A percentile compares a stretch with the other conserved stretches of the same genome.
phyloP scores from a whole-genome alignment of 2,329 filamentous ascomycete genomes.

The Incumbomyces delicatus region DNA sequence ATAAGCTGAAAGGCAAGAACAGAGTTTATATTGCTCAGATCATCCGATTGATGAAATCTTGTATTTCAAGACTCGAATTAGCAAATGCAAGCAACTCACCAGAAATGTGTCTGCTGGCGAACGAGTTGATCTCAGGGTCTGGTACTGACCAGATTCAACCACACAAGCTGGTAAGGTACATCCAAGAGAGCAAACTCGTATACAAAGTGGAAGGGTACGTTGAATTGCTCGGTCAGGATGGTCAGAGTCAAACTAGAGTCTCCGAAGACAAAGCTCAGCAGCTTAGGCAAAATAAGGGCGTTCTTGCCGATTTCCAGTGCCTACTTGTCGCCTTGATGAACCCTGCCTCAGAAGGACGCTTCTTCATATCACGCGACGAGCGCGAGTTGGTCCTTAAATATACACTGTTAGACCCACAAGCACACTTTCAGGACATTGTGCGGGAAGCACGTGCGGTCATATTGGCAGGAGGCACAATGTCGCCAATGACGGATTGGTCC shows the following conservation, averaged over 20 bases:
- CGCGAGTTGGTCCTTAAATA: slow-evolving; percentile 60
- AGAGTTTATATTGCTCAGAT: slow-evolving; percentile 83
- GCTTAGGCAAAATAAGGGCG: slow-evolving; percentile 19
- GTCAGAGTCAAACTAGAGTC: slow-evolving; percentile 12
- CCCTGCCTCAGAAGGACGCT: slow-evolving; percentile 57
- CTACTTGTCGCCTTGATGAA: slow-evolving; percentile 80
- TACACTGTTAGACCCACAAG: slow-evolving; percentile 78
- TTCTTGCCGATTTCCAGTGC: slow-evolving; percentile 53
- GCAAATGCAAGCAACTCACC: slow-evolving; percentile 37
- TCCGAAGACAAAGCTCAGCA: slow-evolving; percentile 27
- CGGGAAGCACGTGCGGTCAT: slow-evolving; percentile 78
- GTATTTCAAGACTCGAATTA: background rate
- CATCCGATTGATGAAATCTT: slow-evolving; percentile 68
- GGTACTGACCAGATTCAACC: slow-evolving; percentile 93
- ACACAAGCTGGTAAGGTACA: slow-evolving; percentile 75
- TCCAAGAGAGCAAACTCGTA: slow-evolving; percentile 84
- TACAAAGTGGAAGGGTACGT: slow-evolving; percentile 88
- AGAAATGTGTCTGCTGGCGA: slow-evolving; percentile 53
- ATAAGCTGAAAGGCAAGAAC: slow-evolving; percentile 81
- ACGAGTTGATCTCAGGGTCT: slow-evolving; percentile 67
- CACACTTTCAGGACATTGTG: slow-evolving; percentile 82
- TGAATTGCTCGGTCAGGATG: slow-evolving; percentile 38
- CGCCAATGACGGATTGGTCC: slow-evolving; percentile 85
- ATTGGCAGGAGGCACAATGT: slow-evolving; percentile 93
- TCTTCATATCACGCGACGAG: slow-evolving; percentile 45